phyloP scores from a whole-genome alignment of 192 early-diverging fungal genomes.

The Chytriomyces sp. region DNA sequence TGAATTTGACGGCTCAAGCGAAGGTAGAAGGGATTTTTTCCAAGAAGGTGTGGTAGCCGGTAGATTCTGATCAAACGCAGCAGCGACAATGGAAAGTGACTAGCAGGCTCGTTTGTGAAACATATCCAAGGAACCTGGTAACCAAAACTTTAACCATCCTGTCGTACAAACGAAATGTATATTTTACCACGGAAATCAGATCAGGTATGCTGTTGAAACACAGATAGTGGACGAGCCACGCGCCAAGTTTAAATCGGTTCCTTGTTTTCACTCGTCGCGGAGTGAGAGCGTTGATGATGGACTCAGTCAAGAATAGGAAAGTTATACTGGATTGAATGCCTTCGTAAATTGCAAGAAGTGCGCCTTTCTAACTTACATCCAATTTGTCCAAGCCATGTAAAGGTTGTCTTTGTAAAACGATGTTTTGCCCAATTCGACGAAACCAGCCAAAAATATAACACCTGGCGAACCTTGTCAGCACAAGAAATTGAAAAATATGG shows the following conservation, averaged over 20 bases:
- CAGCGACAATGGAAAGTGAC: not conserved
- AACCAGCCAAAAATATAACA: not conserved
- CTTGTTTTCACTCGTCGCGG: not conserved
- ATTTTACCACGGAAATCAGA: not conserved
- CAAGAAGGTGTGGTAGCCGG: not conserved
- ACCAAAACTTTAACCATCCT: not conserved
- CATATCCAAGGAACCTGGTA: slow-evolving; percentile 4
- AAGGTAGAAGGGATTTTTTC: not conserved
- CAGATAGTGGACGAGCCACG: not conserved
- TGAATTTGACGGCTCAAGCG: not conserved
- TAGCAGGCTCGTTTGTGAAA: not conserved
- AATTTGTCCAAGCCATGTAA: not conserved
- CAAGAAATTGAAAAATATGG: no score
- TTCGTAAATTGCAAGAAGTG: not conserved
- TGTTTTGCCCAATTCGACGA: not conserved
- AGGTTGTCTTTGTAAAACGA: not conserved
- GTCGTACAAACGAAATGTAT: not conserved
- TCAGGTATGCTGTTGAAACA: not conserved
- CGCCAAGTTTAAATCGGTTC: not conserved
- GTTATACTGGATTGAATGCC: no score
- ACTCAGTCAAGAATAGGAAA: no score
- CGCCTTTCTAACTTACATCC: not conserved
- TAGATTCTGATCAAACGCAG: not conserved
- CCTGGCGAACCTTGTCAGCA: not conserved
- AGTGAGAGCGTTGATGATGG: no score